Conservation (phyloP, 495 filamentous ascomycete genomes). For the Aspergillus coremiiformis region DNA sequence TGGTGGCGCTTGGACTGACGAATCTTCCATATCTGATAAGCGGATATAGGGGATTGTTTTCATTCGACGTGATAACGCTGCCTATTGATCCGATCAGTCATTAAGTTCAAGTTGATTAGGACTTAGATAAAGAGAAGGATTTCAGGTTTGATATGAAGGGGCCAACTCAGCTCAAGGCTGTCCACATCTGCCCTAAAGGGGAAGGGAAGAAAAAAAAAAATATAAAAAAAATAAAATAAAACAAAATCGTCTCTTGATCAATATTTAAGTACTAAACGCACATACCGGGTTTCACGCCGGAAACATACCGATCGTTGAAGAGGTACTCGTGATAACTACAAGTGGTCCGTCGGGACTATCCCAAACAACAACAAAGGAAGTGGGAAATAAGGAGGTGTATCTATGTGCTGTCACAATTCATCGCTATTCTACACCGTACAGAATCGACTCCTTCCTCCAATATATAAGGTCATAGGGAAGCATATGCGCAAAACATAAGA, state of each 20-base stretch:
- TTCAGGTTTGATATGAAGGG: not conserved
- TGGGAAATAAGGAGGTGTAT: constrained; percentile 10
- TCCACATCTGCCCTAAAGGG: no score
- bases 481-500: constrained; percentile 6
- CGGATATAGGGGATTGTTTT: no score
- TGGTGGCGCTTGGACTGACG: not conserved
- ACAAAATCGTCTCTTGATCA: no score
- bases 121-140: not conserved
- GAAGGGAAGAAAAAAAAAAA: no score
- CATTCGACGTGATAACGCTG: not conserved
- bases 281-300: no score
- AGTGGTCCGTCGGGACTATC: not conserved
- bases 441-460: constrained; percentile 6
- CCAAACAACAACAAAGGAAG: not conserved
- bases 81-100: no score
- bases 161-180: no score
- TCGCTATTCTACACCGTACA: constrained; percentile 30
- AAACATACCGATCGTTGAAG: no score
- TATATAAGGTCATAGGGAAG: constrained; percentile 7
- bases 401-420: constrained; percentile 38
- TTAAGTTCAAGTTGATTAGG: no score
- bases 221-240: no score
- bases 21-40: not conserved
- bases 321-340: not conserved
- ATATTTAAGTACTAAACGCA: no score